These are phyloP conservation scores for Mitragyna speciosa DNA, from an alignment of 257 asterid genomes.

Conservation along the genomic window DNA sequence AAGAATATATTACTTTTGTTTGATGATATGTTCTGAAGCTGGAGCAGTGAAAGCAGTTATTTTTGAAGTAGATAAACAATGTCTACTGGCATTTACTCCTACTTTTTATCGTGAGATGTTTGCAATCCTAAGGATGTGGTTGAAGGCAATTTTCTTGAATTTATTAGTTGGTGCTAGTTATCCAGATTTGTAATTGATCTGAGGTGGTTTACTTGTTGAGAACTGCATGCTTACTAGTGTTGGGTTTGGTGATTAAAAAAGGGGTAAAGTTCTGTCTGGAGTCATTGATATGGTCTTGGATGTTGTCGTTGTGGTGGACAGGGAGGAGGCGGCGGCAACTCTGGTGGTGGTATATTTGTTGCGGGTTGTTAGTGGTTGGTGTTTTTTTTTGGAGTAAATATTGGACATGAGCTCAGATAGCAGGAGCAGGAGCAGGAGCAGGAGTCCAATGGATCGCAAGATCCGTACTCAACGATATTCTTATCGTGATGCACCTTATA, in stretches of 20 bases:
- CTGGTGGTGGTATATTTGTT: conserved; percentile 53
- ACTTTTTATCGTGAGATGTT: conserved; percentile 3
- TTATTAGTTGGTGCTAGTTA: conserved; percentile 19
- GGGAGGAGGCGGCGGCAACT: conserved; percentile 84
- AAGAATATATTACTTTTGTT: background rate
- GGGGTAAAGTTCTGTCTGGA: conserved; percentile 45
- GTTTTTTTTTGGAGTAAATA: conserved; percentile 44
- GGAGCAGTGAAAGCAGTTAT: background rate
- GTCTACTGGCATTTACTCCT: background rate
- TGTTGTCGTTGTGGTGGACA: conserved; percentile 98
- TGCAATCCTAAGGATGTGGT: conserved; percentile 14
- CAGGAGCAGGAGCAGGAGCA: conserved; percentile 80
- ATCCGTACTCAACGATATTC: conserved; percentile 77
- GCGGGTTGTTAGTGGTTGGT: conserved; percentile 45
- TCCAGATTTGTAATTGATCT: conserved; percentile 17
- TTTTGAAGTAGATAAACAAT: conserved; percentile 14
- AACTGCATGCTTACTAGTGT: conserved; percentile 16
- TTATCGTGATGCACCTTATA: conserved; percentile 94
- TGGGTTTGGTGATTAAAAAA: conserved; percentile 47
- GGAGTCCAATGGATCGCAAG: conserved; percentile 96
- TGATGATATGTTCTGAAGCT: background rate
- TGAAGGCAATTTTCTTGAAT: conserved; percentile 20
- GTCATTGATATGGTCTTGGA: conserved; percentile 72
- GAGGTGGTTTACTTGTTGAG: conserved; percentile 29
- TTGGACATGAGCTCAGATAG: conserved; percentile 72